Evolutionary conservation across 2,329 filamentous ascomycete species (phyloP).

Genomic region (Rhynchosporium graminicola): DNA sequence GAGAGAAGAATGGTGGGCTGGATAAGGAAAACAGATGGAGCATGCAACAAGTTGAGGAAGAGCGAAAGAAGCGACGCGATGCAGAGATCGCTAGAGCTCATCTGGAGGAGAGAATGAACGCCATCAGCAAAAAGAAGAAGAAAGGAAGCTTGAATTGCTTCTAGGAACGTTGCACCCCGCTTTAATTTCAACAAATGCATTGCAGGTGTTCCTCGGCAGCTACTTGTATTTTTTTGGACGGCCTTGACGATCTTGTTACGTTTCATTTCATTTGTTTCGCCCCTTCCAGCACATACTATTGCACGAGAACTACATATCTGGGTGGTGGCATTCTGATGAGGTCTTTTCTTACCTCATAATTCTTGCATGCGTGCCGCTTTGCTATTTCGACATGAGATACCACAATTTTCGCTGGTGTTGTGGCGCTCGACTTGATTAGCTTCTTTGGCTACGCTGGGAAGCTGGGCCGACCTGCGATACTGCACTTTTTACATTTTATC

Average conservation of each 20-base stretch:
- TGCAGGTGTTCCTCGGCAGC: constrained; percentile 14
- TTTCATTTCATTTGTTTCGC: constrained; percentile 16
- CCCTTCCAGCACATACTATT: constrained; percentile 23
- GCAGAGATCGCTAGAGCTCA: constrained; percentile 87
- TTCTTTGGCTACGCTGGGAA: constrained; percentile 16
- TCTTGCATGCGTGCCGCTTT: constrained; percentile 24
- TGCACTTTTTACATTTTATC: constrained; percentile 1
- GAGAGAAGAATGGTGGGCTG: constrained; percentile 40
- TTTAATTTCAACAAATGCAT: constrained; percentile 18
- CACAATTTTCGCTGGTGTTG: constrained; percentile 27
- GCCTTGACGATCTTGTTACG: constrained; percentile 25
- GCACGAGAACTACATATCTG: constrained; percentile 12
- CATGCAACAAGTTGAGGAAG: constrained; percentile 92
- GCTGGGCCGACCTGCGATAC: constrained; percentile 17
- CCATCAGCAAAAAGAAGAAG: constrained; percentile 77
- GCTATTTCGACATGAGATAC: constrained; percentile 30
- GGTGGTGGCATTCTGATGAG: constrained; percentile 16
- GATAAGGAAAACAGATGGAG: constrained; percentile 57
- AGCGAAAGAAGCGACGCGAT: constrained; percentile 86
- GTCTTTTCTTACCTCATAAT: constrained; percentile 19
- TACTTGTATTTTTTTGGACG: constrained; percentile 20
- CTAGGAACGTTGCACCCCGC: constrained; percentile 26
- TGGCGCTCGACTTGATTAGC: constrained; percentile 19
- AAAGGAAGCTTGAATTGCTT: constrained; percentile 97
- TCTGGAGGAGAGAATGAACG: constrained; percentile 92